phyloP scores from a whole-genome alignment of 2,329 filamentous ascomycete genomes.

The Immersiporthe knoxdaviesiana region DNA sequence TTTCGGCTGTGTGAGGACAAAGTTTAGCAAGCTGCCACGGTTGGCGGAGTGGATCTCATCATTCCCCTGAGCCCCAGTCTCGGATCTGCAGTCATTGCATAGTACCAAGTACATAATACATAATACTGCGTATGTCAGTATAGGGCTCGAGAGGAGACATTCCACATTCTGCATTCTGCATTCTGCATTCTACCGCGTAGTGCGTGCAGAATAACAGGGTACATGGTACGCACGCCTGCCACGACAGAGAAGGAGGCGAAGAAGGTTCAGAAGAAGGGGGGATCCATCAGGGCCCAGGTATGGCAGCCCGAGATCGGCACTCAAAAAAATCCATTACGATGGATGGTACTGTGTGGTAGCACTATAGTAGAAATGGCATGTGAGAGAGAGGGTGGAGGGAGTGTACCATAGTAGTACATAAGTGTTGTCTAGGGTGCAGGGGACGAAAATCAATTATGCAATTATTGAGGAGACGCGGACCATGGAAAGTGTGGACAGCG shows the following conservation, averaged over 20 bases:
- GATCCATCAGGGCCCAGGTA: not conserved
- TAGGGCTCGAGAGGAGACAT: not conserved
- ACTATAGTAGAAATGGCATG: not conserved
- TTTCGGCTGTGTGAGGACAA: not conserved
- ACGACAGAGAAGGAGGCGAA: not conserved
- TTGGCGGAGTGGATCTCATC: not conserved
- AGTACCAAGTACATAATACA: too few species aligned
- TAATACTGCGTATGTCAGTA: too few species aligned
- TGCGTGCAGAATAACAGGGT: not conserved
- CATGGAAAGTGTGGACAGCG: not conserved
- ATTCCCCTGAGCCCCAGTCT: not conserved
- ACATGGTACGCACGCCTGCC: not conserved
- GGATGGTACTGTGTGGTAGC: not conserved
- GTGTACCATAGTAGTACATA: too few species aligned
- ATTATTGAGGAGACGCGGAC: not conserved
- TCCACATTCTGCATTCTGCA: not conserved
- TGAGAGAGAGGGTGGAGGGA: not conserved
- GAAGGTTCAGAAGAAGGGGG: not conserved
- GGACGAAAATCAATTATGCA: not conserved
- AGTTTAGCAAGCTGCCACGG: not conserved
- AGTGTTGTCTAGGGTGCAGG: not conserved
- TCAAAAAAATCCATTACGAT: not conserved
- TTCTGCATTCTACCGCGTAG: not conserved
- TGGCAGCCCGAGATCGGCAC: constrained; percentile 3
- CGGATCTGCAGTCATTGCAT: not conserved